These are phyloP conservation scores for Chytriomyces confervae DNA, from an alignment of 192 early-diverging fungal genomes.

Conservation along the genomic window DNA sequence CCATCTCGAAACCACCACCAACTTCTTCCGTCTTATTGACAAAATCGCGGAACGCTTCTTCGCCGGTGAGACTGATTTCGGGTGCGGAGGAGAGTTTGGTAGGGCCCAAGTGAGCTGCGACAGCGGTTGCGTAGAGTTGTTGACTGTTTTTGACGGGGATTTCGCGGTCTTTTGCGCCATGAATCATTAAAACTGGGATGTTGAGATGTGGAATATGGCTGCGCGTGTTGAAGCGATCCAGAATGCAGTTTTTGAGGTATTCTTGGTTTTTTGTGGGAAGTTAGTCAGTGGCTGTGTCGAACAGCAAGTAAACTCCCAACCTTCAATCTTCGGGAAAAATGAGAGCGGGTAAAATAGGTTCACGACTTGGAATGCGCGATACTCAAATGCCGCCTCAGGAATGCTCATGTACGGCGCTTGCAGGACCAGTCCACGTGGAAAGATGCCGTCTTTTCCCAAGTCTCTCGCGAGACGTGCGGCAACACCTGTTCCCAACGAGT, in stretches of 20 bases:
- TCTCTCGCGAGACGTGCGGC: conserved; percentile 44
- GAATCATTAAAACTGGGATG: conserved; percentile 53
- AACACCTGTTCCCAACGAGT: conserved; percentile 49
- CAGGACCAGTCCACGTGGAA: conserved; percentile 48
- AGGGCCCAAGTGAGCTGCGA: conserved; percentile 15
- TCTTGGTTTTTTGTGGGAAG: conserved; percentile 29
- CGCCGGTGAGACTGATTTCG: conserved; percentile 15
- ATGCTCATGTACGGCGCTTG: conserved; percentile 54
- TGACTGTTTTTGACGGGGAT: conserved; percentile 41
- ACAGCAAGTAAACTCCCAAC: conserved; percentile 7
- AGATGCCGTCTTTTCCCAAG: conserved; percentile 34
- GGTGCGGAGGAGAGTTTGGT: not conserved
- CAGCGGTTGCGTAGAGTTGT: conserved; percentile 27
- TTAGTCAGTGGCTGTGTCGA: conserved; percentile 16
- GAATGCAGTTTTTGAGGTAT: conserved; percentile 41
- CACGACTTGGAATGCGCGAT: conserved; percentile 34
- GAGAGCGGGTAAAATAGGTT: conserved; percentile 7
- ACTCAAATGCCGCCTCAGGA: conserved; percentile 51
- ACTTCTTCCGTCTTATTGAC: conserved; percentile 3
- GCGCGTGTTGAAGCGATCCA: conserved; percentile 45
- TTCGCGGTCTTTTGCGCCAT: conserved; percentile 53
- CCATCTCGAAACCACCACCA: conserved; percentile 11
- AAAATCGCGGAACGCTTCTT: conserved; percentile 11
- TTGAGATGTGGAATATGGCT: conserved; percentile 36
- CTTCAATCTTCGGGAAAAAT: conserved; percentile 24